Evolutionary conservation across 2,329 filamentous ascomycete species (phyloP), one percentile per base, ranked within the genome.

Genomic region (Chaetomiaceae sp.): DNA sequence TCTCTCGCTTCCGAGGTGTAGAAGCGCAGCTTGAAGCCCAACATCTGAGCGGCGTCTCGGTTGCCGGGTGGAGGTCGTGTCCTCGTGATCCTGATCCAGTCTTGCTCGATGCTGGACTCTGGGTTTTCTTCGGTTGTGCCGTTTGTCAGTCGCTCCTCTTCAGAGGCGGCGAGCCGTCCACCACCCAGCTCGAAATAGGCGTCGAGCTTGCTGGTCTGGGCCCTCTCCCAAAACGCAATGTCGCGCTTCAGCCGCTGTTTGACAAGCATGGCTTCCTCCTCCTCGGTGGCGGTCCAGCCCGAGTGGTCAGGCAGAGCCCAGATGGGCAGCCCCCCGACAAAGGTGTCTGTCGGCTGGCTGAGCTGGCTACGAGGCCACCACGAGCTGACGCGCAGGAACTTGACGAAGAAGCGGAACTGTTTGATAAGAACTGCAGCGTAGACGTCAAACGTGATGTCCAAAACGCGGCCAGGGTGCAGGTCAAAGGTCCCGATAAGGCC

Each of bases 401-500:
- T 96, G 65, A 97, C 86, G 63, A 96, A 97, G 70, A 97, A 99
- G 27, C 86, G 83, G 65, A 86, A 90, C 59, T 96, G 89, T 64
- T 95, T 95, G 62, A 99, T 88, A 46, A 99, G 79, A 1, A 95
- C 86, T 12, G 91, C 89, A 1, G 93, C 93, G 64, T 95, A 96
- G 27, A 97, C 90, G 65, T 99, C 93, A 16, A 99, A 77, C 0
- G 90, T 95, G 19, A 97, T 89, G 66, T 99, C 93, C 10, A 99
- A 77, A 4, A 95, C 92, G 63, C 95, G 82, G 43, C 93, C 95
- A 33, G 96, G 93, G 66, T 99, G 93, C 55, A 99, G 78, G 68
- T 99, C 92, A 64, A 99, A 99, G 7, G 93, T 93, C 50, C 93
- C 93, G 58, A 99, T 95, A 61, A 99, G 79, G 14, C 88, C 92